Conservation (phyloP, 306 rosid genomes). For the Trifolium fragiferum region DNA sequence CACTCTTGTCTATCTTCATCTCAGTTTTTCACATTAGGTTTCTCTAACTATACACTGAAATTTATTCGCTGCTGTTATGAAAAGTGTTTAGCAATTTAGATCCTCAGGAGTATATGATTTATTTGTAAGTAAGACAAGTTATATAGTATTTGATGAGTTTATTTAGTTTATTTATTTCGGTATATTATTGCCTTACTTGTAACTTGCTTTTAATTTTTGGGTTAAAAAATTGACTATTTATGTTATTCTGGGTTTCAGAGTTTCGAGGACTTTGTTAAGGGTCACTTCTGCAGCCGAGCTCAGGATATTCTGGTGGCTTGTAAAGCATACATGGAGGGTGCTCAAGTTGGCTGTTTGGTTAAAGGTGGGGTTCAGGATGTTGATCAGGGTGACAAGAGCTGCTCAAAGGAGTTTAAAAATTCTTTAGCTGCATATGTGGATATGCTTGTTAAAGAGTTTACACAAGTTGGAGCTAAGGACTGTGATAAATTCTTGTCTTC, state of each 20-base stretch:
- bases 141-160: neutral
- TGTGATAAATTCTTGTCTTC: slow-evolving; percentile 59
- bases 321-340: slow-evolving; percentile 80
- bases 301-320: slow-evolving; percentile 78
- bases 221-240: slow-evolving; percentile 25
- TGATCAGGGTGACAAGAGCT: slow-evolving; percentile 74
- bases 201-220: neutral
- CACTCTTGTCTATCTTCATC: slow-evolving; percentile 13
- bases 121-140: slow-evolving; percentile 19
- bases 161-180: neutral
- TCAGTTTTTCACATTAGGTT: neutral
- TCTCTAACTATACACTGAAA: slow-evolving; percentile 16
- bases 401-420: slow-evolving; percentile 59
- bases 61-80: neutral
- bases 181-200: slow-evolving; percentile 6
- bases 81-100: slow-evolving; percentile 8
- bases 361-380: slow-evolving; percentile 87
- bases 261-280: slow-evolving; percentile 74
- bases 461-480: slow-evolving; percentile 60
- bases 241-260: slow-evolving; percentile 56
- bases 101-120: slow-evolving; percentile 12
- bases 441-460: slow-evolving; percentile 56
- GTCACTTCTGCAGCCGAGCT: slow-evolving; percentile 73
- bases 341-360: slow-evolving; percentile 84
- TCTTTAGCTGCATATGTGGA: slow-evolving; percentile 46